Evolutionary conservation across 202 grass and related monocot species (phyloP), one percentile per base, ranked within the genome.

Genomic region (Bolboschoenoplectus hybrid): DNA sequence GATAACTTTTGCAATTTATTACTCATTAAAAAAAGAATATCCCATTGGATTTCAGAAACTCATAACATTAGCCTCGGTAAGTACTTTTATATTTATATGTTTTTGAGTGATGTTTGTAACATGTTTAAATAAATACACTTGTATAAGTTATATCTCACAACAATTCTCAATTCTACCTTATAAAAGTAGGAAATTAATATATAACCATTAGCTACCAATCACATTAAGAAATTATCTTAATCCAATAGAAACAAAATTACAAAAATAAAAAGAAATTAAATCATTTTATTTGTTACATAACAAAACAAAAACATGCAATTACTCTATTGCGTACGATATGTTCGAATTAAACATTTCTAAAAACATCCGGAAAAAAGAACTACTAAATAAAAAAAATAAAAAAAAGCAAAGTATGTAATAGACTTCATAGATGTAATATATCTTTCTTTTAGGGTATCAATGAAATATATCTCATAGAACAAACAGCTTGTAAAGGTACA

Each of bases 401-500:
- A 26, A 26, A 26, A 26, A 26, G 26, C 26, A 26, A 26, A 26
- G 26, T 26, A 26, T 26, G 26, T 26, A 26, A 26, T 26, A 26
- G 26, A 26, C 26, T 26, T 26, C 26, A 26, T 26, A 26, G 26
- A 26, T 26, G 26, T 26, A 26, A 26, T 26, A 26, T 26, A 26
- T 26, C 26, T 26, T 26, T 26, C 26, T 26, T 26, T 26, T 26
- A 26, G 26, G 26, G 26, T 26, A 26, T 26, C 26, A 26, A 26
- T 26, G 26, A 0, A 26, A 26, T 26, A 52, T 52, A 52, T 52
- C 50, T 10, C 50, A 52, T 52, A 10, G 11, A 52, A 52, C 9
- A 41, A 70, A 70, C 67, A 70, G 7, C 39, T 70, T 70, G 39
- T 70, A 70, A 70, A 70, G 67, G 40, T 17, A 45, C 67, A 70